phyloP scores from a whole-genome alignment of 2,329 filamentous ascomycete species.

The Trichoderma brevicompactum region DNA sequence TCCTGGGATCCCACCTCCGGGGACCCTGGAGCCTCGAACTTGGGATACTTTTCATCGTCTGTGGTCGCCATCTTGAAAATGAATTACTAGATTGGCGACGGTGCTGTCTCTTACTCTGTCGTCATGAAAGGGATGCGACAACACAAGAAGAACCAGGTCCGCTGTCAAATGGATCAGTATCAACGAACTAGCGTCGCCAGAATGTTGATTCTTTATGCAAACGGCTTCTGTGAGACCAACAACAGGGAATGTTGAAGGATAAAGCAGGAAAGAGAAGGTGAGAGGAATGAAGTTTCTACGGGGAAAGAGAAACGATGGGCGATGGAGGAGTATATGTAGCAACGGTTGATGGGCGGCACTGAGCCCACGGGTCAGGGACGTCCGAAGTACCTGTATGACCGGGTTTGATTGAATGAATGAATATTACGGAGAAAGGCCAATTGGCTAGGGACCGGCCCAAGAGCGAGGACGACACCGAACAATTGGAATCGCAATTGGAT shows the following conservation, averaged over 20 bases:
- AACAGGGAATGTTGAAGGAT: not conserved
- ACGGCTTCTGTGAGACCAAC: not conserved
- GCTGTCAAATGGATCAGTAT: constrained; percentile 2
- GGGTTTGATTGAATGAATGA: not conserved
- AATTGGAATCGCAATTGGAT: constrained; percentile 16
- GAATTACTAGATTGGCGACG: not conserved
- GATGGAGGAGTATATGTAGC: constrained; percentile 25
- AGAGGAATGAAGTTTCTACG: not conserved
- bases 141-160: not conserved
- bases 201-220: not conserved
- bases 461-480: constrained; percentile 22
- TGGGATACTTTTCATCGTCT: constrained; percentile 40
- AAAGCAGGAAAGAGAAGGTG: not conserved
- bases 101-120: not conserved
- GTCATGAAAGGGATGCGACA: constrained; percentile 6
- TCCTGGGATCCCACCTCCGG: constrained; percentile 34
- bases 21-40: constrained; percentile 34
- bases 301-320: not conserved
- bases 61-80: constrained; percentile 31
- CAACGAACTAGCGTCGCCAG: not conserved
- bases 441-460: not conserved
- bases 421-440: not conserved
- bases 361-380: constrained; percentile 6
- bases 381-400: constrained; percentile 3
- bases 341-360: not conserved